Percentiles rank a stretch among this genome's conserved stretches.
These are phyloP conservation scores for Colletotrichum euphorbiae DNA, from an alignment of 2,329 filamentous ascomycete species.

Conservation along the genomic window DNA sequence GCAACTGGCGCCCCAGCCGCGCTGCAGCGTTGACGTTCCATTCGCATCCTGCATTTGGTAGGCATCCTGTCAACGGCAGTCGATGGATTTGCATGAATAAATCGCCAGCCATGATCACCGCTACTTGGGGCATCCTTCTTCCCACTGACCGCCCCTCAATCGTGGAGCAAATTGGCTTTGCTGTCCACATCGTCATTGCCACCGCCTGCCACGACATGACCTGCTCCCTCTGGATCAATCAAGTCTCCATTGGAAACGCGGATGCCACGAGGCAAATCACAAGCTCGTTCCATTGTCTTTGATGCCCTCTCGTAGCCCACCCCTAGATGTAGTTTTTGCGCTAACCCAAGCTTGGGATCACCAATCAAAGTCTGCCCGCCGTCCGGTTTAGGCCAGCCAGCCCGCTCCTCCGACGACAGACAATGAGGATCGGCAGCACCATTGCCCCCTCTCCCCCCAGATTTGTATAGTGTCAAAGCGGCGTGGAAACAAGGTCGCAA, in stretches of 20 bases:
- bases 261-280: slow-evolving; percentile 11
- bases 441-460: slow-evolving; percentile 32
- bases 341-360: slow-evolving; percentile 29
- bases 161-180: slow-evolving; percentile 11
- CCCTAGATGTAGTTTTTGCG: slow-evolving; percentile 13
- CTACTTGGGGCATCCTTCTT: slow-evolving; percentile 13
- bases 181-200: slow-evolving; percentile 15
- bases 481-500: slow-evolving; percentile 21
- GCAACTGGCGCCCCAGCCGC: slow-evolving; percentile 10
- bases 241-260: slow-evolving; percentile 8
- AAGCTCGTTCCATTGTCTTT: slow-evolving; percentile 17
- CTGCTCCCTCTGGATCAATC: not conserved
- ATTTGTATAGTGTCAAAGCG: slow-evolving; percentile 22
- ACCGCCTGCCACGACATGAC: slow-evolving; percentile 3
- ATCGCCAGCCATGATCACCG: slow-evolving; percentile 11
- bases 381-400: slow-evolving; percentile 37
- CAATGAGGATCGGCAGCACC: slow-evolving; percentile 38
- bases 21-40: not conserved
- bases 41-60: not conserved
- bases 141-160: slow-evolving; percentile 15
- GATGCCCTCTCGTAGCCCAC: slow-evolving; percentile 12
- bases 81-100: slow-evolving; percentile 19
- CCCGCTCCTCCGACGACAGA: slow-evolving; percentile 9
- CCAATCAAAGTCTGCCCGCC: slow-evolving; percentile 36
- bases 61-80: not conserved